Percentiles rank a stretch among this genome's conserved stretches.
These are phyloP conservation scores for Leishmania major DNA, from an alignment of 208 protist species.

Conservation along the genomic window DNA sequence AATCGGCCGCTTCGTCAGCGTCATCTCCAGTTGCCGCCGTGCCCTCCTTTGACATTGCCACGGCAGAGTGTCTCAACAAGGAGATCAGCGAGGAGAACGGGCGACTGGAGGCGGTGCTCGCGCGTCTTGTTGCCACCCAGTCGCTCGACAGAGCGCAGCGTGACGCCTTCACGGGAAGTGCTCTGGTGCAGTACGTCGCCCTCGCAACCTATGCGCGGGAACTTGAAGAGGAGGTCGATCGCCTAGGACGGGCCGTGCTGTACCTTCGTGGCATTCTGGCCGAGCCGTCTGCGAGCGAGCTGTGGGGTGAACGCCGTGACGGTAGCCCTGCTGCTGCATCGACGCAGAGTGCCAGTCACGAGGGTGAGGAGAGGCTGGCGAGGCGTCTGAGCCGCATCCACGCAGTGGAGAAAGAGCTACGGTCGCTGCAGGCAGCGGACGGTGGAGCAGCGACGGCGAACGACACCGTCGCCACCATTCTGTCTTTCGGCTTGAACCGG, in stretches of 20 bases:
- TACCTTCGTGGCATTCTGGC: conserved; percentile 38
- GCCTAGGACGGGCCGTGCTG: conserved; percentile 44
- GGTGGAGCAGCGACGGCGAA: background rate
- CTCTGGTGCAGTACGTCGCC: conserved; percentile 28
- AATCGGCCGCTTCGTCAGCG: conserved; percentile 5
- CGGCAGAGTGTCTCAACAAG: conserved; percentile 30
- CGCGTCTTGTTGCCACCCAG: conserved; percentile 19
- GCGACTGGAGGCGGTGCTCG: conserved; percentile 33
- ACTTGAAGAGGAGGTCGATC: conserved; percentile 41
- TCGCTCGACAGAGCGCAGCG: background rate
- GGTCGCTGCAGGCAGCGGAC: background rate
- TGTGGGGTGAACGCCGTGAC: background rate
- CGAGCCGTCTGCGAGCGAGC: conserved; percentile 3
- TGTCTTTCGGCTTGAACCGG: conserved; percentile 20
- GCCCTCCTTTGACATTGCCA: conserved; percentile 24
- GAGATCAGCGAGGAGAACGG: conserved; percentile 31
- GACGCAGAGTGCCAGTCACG: background rate
- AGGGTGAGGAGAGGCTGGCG: background rate
- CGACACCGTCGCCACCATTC: conserved; percentile 13
- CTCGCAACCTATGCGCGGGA: conserved; percentile 13
- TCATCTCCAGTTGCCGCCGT: background rate
- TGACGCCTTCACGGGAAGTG: conserved; percentile 22
- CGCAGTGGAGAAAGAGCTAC: conserved; percentile 5
- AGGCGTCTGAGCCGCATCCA: conserved; percentile 4
- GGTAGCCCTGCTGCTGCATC: background rate